Percentiles rank a stretch among this genome's conserved stretches.
Conservation (phyloP, 225 moss, liverwort and hornwort genomes). For the Marchantia paleacea region DNA sequence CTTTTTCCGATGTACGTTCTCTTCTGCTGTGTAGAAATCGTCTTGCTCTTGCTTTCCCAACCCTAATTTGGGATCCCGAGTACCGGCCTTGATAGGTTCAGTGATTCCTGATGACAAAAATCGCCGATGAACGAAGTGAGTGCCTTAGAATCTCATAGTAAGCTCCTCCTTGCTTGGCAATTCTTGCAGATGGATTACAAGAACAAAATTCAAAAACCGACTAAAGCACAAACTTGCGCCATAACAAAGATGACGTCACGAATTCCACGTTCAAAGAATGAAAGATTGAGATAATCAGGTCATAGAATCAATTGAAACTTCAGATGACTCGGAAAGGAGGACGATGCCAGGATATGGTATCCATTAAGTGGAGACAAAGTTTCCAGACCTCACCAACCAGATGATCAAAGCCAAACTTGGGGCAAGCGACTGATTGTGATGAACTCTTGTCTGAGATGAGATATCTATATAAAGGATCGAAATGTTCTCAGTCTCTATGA, state of each 20-base stretch:
- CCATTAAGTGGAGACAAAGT: too few relatives aligned
- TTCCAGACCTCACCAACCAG: too few relatives aligned
- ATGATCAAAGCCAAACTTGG: too few relatives aligned
- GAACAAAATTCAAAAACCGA: background rate
- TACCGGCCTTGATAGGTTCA: constrained; percentile 86
- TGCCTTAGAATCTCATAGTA: background rate
- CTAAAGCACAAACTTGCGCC: background rate
- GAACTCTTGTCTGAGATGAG: too few relatives aligned
- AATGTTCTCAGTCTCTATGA: too few relatives aligned
- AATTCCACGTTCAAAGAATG: background rate
- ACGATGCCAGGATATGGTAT: too few relatives aligned
- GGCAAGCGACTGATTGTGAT: too few relatives aligned
- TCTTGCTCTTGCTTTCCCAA: constrained; percentile 99
- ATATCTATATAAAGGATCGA: too few relatives aligned
- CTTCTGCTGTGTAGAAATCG: constrained; percentile 93
- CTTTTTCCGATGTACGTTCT: constrained; percentile 89
- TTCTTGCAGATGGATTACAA: too few relatives aligned
- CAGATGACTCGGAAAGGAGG: too few relatives aligned
- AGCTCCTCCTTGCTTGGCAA: background rate
- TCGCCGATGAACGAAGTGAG: background rate
- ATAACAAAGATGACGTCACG: background rate
- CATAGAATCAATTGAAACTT: too few relatives aligned
- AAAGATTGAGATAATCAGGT: too few relatives aligned
- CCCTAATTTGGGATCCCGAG: constrained; percentile 88
- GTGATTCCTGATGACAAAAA: constrained; percentile 62